Base-by-base conservation (phyloP, 139 green algal species). In the Yamagishiella unicocca region DNA sequence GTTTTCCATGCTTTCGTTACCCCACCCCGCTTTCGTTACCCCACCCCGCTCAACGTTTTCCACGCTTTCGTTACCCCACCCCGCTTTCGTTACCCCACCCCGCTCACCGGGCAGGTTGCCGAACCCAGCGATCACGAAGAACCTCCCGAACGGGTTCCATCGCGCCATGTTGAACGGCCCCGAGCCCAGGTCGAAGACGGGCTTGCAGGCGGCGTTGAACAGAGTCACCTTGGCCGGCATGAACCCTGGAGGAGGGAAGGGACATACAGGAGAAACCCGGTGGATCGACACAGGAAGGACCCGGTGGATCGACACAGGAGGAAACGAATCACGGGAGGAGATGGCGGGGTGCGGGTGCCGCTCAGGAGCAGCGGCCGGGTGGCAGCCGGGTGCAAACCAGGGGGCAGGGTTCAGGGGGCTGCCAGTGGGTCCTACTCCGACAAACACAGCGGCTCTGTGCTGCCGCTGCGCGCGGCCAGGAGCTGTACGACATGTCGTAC, bases 161-260 rank as follows among this genome's bases (percentile, higher is more conserved):
- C 95, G 93, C 45, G 94, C 94, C 0, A 95, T 93, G 90, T 96
- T 98, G 90, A 96, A 96, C 22, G 96, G 94, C 22, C 97, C 97
- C 4, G 68, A 89, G 27, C 96, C 96, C 86, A 99, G 93, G 83
- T 99, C 96, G 74, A 94, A 97, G 22, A 98, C 84, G 0, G 94
- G 92, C 90, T 96, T 97, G 92, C 96, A 99, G 38, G 92, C 92
- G 37, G 91, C 83, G 74, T 96, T 92, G 90, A 98, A 98, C 17
- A 99, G 84, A 3, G 93, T 97, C 74, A 93, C 92, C 92, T 97
- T 98, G 24, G 95, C 93, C 5, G 96, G 96, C 94, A 98, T 98
- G 93, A 96, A 95, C 24, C 94, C 94, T 76, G 79, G 45, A 40
- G 58, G 58, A 27, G 58, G 58, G 58, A 67, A 22, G 58, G 58